A percentile compares a stretch with the other conserved stretches of the same genome.
These are phyloP conservation scores for Alternaria consortialis DNA, from an alignment of 2,329 filamentous ascomycete species.

Conservation along the genomic window DNA sequence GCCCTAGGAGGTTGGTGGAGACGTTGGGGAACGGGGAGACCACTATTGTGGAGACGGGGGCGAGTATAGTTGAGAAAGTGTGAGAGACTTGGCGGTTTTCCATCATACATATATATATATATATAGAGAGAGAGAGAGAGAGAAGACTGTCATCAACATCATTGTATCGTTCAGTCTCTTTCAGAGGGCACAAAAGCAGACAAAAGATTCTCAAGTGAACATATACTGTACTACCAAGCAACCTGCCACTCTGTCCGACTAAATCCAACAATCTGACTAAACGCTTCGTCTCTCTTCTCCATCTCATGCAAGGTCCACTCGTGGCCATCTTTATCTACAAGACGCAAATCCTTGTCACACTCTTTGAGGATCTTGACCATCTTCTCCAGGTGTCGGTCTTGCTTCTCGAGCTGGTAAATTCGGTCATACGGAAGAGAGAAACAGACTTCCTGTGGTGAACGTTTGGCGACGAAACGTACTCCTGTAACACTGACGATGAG, in stretches of 20 bases:
- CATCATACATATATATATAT: no score
- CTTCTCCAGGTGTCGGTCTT: conserved; percentile 31
- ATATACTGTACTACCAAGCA: conserved; percentile 28
- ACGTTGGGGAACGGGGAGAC: conserved; percentile 22
- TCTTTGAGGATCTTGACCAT: conserved; percentile 26
- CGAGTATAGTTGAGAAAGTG: background rate
- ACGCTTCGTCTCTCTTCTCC: conserved; percentile 40
- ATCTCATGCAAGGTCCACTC: conserved; percentile 31
- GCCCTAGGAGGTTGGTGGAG: conserved; percentile 43
- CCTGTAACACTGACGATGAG: conserved; percentile 29
- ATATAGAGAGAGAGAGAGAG: no score
- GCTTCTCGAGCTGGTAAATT: conserved; percentile 36
- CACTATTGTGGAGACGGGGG: background rate
- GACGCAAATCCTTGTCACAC: conserved; percentile 33
- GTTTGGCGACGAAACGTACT: conserved; percentile 28
- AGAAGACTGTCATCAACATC: no score
- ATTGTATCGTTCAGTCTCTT: no score
- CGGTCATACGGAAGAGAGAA: conserved; percentile 29
- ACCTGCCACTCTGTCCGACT: conserved; percentile 41
- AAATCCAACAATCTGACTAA: conserved; percentile 45
- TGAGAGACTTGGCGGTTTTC: background rate
- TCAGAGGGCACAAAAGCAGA: no score
- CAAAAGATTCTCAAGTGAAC: background rate
- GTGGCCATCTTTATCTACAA: conserved; percentile 17
- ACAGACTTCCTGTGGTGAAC: conserved; percentile 15